These are phyloP conservation scores for Stenogyne calaminthoides DNA, from an alignment of 305 asterid genomes.

Conservation along the genomic window DNA sequence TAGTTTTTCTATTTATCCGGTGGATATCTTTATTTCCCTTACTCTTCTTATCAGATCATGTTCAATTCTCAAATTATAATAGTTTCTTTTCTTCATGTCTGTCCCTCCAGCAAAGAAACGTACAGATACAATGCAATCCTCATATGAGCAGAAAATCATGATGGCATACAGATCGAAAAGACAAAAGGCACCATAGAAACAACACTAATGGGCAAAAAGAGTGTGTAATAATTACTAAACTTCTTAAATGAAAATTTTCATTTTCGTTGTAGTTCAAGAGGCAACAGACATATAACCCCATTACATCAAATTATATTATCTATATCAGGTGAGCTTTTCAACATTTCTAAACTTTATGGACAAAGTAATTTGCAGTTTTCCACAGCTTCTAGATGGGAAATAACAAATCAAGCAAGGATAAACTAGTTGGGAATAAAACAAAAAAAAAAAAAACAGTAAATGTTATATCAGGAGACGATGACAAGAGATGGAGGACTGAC, in stretches of 20 bases:
- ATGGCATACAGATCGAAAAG: neutral
- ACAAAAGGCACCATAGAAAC: neutral
- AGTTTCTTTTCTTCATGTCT: neutral
- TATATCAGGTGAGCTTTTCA: slow-evolving; percentile 10
- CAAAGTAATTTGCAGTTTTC: neutral
- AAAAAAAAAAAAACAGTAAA: neutral
- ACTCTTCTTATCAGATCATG: neutral
- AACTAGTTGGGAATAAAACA: neutral
- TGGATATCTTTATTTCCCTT: neutral
- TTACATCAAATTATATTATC: neutral
- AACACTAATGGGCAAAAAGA: neutral
- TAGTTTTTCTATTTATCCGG: neutral
- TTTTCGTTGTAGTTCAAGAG: neutral
- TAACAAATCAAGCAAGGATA: neutral
- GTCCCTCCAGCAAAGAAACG: slow-evolving; percentile 1
- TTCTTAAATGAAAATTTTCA: neutral
- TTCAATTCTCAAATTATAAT: neutral
- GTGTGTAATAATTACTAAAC: neutral
- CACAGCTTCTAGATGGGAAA: neutral
- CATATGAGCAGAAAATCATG: neutral
- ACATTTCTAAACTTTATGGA: neutral
- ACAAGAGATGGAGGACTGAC: slow-evolving; percentile 34
- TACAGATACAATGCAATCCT: neutral
- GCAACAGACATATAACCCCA: slow-evolving; percentile 15
- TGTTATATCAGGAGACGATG: neutral